Conservation (phyloP, 1,139 yeast species). For the Geotrichum restrictum region DNA sequence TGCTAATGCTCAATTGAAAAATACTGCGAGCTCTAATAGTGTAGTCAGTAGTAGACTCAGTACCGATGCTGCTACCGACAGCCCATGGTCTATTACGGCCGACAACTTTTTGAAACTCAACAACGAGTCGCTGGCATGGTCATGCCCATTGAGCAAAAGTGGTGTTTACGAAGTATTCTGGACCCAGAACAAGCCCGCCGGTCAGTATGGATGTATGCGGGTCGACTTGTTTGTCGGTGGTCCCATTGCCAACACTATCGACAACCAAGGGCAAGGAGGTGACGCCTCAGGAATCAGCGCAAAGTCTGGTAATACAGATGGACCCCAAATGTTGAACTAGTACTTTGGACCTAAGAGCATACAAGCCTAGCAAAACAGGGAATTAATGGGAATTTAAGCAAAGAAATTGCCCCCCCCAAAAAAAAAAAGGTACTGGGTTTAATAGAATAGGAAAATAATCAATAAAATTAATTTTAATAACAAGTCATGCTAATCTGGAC, state of each 20-base stretch:
- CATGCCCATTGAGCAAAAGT: conserved; percentile 10
- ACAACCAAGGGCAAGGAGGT: too few relatives aligned
- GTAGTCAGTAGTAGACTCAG: neutral
- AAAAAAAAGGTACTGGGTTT: too few relatives aligned
- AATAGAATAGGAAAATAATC: too few relatives aligned
- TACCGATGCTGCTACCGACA: neutral
- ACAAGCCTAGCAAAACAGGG: too few relatives aligned
- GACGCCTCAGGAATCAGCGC: neutral
- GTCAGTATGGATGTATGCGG: conserved; percentile 13
- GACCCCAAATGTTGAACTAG: too few relatives aligned
- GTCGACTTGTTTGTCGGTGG: conserved; percentile 5
- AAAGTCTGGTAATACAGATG: neutral
- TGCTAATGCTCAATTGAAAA: too few relatives aligned
- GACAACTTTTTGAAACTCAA: conserved; percentile 4
- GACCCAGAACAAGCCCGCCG: conserved; percentile 9
- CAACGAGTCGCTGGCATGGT: conserved; percentile 11
- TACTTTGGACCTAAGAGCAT: neutral
- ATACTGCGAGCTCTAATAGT: too few relatives aligned
- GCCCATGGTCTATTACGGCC: conserved; percentile 9
- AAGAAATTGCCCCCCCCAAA: too few relatives aligned
- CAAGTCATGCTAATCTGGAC: too few relatives aligned
- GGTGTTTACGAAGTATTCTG: conserved; percentile 13
- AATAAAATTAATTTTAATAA: too few relatives aligned
- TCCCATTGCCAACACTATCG: conserved; percentile 5
- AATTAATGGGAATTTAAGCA: too few relatives aligned